phyloP scores from a whole-genome alignment of 176 grass and related monocot species.

The Eleusine indica region DNA sequence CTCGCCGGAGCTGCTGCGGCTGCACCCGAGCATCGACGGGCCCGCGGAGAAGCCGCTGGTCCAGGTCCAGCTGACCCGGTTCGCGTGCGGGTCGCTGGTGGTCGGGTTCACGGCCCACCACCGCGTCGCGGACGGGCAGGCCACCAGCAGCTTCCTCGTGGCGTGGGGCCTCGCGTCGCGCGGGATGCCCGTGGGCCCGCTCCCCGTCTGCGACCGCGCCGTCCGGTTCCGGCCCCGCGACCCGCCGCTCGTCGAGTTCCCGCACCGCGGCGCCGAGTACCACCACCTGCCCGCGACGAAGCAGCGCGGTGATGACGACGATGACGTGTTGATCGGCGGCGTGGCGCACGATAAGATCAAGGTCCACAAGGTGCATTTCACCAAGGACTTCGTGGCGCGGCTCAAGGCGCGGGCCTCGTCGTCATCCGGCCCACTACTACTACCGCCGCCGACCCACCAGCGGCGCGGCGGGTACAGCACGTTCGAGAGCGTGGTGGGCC shows the following conservation, averaged over 20 bases:
- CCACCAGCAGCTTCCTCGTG: conserved; percentile 55
- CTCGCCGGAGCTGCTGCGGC: conserved; percentile 41
- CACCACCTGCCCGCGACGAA: neutral
- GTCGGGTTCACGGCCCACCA: conserved; percentile 54
- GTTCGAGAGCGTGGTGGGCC: conserved; percentile 55
- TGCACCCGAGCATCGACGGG: conserved; percentile 54
- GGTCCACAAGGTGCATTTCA: conserved; percentile 63
- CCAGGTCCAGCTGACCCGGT: conserved; percentile 69
- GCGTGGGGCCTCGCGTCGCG: conserved; percentile 64
- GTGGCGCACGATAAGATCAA: conserved; percentile 52
- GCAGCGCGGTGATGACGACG: neutral
- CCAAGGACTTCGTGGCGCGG: conserved; percentile 52
- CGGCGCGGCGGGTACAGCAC: conserved; percentile 44
- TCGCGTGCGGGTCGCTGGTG: conserved; percentile 62
- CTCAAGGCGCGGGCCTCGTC: conserved; percentile 52
- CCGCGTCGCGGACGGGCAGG: conserved; percentile 59
- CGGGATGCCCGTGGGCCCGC: conserved; percentile 5
- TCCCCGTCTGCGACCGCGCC: conserved; percentile 46
- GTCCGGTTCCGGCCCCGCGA: conserved; percentile 40
- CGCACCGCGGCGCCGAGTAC: conserved; percentile 53
- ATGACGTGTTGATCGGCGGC: neutral
- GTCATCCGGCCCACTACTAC: neutral
- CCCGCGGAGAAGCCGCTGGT: conserved; percentile 43
- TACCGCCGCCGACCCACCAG: neutral
- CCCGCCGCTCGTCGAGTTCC: conserved; percentile 45